Percentiles rank a stretch among this genome's conserved stretches.
Evolutionary conservation across 31 red algal genomes (phyloP).

Genomic region (Pterothamnion heteromorphum): DNA sequence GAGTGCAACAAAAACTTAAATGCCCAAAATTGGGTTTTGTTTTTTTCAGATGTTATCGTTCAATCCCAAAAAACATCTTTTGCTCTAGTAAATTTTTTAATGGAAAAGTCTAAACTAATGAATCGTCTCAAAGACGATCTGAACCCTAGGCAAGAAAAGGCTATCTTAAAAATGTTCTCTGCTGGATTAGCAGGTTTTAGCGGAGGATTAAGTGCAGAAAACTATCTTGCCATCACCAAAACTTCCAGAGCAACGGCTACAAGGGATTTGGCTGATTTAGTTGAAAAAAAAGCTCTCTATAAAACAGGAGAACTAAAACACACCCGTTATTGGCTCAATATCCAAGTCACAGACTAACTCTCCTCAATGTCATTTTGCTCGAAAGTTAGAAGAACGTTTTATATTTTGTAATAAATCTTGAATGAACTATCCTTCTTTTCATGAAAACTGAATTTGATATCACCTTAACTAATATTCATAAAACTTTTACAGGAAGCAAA

Average conservation of each 20-base stretch:
- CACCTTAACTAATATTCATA: no score
- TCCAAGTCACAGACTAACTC: no score
- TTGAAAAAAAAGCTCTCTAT: neutral
- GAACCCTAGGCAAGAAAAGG: neutral
- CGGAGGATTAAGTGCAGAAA: neutral
- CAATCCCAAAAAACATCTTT: neutral
- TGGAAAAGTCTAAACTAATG: neutral
- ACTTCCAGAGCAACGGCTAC: neutral
- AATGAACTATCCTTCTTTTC: no score
- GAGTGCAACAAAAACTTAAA: neutral
- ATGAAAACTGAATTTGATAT: no score
- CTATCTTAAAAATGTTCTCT: neutral
- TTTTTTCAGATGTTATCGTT: neutral
- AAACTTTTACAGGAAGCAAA: no score
- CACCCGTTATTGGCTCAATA: neutral
- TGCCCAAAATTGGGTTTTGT: neutral
- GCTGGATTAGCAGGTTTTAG: neutral
- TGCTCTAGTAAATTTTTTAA: neutral
- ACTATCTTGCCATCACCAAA: neutral
- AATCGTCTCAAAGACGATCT: neutral
- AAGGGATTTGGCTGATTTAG: neutral
- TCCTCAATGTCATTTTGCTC: no score
- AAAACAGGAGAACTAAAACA: neutral
- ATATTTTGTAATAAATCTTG: no score
- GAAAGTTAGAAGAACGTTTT: no score